Base-by-base conservation (phyloP, 2,329 filamentous ascomycete genomes). In the Incumbomyces delicatus region DNA sequence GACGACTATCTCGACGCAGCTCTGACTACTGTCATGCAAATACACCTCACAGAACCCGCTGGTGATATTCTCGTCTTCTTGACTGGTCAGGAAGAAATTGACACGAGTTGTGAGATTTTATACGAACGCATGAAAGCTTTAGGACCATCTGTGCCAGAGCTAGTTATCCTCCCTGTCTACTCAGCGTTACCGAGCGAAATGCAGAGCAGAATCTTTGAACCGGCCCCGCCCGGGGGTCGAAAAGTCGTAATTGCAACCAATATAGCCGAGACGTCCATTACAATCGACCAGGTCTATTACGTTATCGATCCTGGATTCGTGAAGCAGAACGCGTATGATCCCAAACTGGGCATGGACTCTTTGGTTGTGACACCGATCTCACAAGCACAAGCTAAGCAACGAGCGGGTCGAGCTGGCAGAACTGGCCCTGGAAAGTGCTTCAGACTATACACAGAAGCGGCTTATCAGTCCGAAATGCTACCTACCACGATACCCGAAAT, bases 221-320 rank as follows among this genome's bases (percentile, higher is more conserved):
- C 90, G 2, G 86, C 92, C 0, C 87, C 90, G 0, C 75, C 82
- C 0, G 90, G 90, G 13, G 81, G 78, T 45, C 78, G 92, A 47
- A 98, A 98, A 66, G 88, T 96, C 1, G 87, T 98, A 49, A 94
- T 98, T 61, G 92, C 92, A 2, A 98, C 92, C 31, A 98, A 98
- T 58, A 98, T 98, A 60, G 92, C 92, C 1, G 92, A 98, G 62
- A 98, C 92, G 0, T 95, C 87, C 46, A 92, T 98, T 60, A 98
- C 92, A 0, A 96, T 98, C 54, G 92, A 98, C 61, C 85, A 90
- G 41, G 95, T 98, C 55, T 95, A 90, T 69, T 96, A 94, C 61
- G 94, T 98, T 14, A 82, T 98, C 13, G 92, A 98, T 59, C 89
- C 92, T 2, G 92, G 92, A 1, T 98, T 96, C 57, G 90, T 95